Percentiles rank a stretch among this genome's conserved stretches.
Conservation (phyloP, 129 eudicot genomes). For the Flaveria bidentis region DNA sequence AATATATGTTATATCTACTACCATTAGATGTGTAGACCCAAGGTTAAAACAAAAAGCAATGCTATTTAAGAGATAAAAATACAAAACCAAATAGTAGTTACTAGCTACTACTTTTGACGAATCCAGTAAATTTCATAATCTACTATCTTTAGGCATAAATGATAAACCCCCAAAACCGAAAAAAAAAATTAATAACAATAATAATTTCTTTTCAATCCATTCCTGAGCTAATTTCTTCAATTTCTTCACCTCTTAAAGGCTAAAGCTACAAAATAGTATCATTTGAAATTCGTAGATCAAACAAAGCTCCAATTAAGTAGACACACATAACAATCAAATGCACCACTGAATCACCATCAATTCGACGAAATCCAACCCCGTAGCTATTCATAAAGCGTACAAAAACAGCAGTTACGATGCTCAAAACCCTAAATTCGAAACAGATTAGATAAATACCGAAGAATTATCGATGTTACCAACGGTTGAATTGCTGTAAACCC, state of each 20-base stretch:
- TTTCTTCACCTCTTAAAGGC: too few relatives aligned
- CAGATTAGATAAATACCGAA: constrained; percentile 21
- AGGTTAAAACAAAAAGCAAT: too few relatives aligned
- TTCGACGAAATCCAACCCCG: constrained; percentile 11
- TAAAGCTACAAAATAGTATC: constrained; percentile 1
- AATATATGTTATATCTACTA: constrained; percentile 9
- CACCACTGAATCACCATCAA: constrained; percentile 19
- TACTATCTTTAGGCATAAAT: constrained; percentile 18
- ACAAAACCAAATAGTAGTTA: too few relatives aligned
- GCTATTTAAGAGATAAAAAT: too few relatives aligned
- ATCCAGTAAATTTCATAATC: background rate
- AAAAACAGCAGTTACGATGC: background rate
- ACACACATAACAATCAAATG: constrained; percentile 26
- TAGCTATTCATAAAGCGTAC: background rate
- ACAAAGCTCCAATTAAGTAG: constrained; percentile 24
- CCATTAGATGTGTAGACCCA: background rate
- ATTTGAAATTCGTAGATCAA: constrained; percentile 6
- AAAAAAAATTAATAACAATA: background rate
- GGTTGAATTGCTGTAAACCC: constrained; percentile 35
- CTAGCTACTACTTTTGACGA: too few relatives aligned
- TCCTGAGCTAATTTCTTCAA: constrained; percentile 4
- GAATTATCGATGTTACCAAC: constrained; percentile 1
- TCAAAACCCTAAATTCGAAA: constrained; percentile 34
- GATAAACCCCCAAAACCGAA: constrained; percentile 1
- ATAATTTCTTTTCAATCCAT: constrained; percentile 9